A percentile compares a stretch with the other conserved stretches of the same genome.
Evolutionary conservation across 164 flowering plant species (phyloP).

Genomic region (Akebia trifoliata): DNA sequence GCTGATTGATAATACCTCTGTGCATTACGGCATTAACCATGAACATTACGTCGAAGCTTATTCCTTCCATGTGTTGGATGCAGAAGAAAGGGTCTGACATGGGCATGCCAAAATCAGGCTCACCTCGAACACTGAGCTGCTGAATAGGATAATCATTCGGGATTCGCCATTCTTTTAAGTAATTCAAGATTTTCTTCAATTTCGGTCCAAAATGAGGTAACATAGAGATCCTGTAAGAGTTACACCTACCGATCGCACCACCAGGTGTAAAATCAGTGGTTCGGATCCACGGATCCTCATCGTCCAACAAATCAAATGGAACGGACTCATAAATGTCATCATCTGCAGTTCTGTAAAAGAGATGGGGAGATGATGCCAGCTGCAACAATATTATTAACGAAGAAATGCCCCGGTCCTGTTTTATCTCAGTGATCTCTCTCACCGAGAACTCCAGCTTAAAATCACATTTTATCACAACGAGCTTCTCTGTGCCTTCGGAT

Average conservation of each 20-base stretch:
- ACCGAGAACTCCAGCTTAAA: conserved; percentile 71
- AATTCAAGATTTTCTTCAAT: conserved; percentile 40
- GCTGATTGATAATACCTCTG: conserved; percentile 68
- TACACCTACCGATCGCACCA: conserved; percentile 84
- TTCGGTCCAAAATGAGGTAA: conserved; percentile 59
- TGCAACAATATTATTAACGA: conserved; percentile 46
- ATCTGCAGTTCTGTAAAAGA: conserved; percentile 86
- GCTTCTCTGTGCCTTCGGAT: conserved; percentile 27
- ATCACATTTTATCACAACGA: conserved; percentile 66
- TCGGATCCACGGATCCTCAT: conserved; percentile 95
- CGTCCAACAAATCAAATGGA: conserved; percentile 77
- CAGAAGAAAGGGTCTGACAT: conserved; percentile 55
- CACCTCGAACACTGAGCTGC: conserved; percentile 37
- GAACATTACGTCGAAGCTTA: conserved; percentile 61
- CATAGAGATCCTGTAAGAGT: conserved; percentile 47
- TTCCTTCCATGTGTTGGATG: conserved; percentile 35
- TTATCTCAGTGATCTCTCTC: conserved; percentile 53
- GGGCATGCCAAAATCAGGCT: conserved; percentile 53
- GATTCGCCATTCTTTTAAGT: conserved; percentile 48
- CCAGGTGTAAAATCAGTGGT: conserved; percentile 78
- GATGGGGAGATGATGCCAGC: conserved; percentile 60
- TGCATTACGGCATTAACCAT: conserved; percentile 76
- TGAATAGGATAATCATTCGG: conserved; percentile 13
- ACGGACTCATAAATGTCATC: conserved; percentile 61
- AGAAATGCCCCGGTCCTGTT: conserved; percentile 25